phyloP scores from a whole-genome alignment of 163 green algal genomes.

The Chlorella variabilis region DNA sequence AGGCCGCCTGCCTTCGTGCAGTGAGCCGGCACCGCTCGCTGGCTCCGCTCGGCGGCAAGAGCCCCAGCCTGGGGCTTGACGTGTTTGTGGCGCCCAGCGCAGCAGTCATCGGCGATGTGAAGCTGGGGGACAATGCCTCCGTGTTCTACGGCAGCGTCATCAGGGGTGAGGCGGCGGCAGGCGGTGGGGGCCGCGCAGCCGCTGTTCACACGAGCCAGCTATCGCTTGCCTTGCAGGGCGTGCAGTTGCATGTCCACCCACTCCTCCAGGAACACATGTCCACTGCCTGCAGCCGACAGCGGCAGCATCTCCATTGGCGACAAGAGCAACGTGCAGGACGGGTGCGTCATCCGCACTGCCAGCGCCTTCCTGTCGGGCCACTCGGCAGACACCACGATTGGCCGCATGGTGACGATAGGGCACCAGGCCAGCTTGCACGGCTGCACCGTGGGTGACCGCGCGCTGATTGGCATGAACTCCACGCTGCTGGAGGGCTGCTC shows the following conservation, averaged over 20 bases:
- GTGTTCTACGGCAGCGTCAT: conserved; percentile 95
- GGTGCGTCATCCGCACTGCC: conserved; percentile 72
- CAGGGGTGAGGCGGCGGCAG: conserved; percentile 62
- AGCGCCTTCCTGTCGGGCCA: conserved; percentile 8
- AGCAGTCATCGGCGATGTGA: conserved; percentile 92
- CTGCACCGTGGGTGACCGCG: conserved; percentile 88
- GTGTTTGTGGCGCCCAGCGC: conserved; percentile 93
- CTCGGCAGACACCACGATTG: conserved; percentile 68
- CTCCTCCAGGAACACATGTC: no score
- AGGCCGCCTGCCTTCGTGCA: conserved; percentile 40
- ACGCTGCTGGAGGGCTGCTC: conserved; percentile 83
- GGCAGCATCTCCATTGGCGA: conserved; percentile 88
- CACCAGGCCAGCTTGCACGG: conserved; percentile 62
- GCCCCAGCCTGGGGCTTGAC: conserved; percentile 60
- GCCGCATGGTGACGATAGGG: conserved; percentile 88
- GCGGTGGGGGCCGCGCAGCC: background rate
- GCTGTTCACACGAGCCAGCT: background rate
- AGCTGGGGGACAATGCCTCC: conserved; percentile 79
- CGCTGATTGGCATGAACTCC: conserved; percentile 95
- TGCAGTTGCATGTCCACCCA: no score
- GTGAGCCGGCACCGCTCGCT: conserved; percentile 59
- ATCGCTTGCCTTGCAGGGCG: no score
- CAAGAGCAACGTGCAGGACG: conserved; percentile 97
- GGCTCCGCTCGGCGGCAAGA: conserved; percentile 38
- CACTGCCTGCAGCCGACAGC: conserved; percentile 81